Percentiles rank a stretch among this genome's conserved stretches.
These are phyloP conservation scores for Monosporascus cannonballus DNA, from an alignment of 2,329 filamentous ascomycete species.

Conservation along the genomic window DNA sequence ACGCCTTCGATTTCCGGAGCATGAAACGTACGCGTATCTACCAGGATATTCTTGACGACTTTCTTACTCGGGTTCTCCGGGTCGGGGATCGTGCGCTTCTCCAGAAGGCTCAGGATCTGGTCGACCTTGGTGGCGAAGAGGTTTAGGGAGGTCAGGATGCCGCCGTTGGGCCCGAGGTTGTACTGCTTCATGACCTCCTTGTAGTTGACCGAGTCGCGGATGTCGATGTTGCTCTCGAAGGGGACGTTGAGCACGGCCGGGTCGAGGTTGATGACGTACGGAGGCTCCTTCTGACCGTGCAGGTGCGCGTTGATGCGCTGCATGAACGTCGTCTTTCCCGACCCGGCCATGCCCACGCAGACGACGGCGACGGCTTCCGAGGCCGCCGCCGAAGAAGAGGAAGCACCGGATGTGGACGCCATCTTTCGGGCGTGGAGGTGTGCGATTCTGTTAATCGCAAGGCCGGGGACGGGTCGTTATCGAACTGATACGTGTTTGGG, in stretches of 20 bases:
- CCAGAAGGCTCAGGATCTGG: slow-evolving; percentile 81
- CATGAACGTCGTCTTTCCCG: slow-evolving; percentile 99
- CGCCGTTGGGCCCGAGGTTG: slow-evolving; percentile 93
- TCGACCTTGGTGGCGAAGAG: slow-evolving; percentile 98
- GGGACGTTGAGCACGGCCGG: slow-evolving; percentile 90
- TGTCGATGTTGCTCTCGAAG: slow-evolving; percentile 97
- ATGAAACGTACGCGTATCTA: slow-evolving; percentile 66
- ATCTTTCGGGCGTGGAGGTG: background rate
- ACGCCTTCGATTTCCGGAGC: background rate
- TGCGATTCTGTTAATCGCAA: background rate
- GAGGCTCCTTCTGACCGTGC: slow-evolving; percentile 70
- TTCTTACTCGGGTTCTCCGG: slow-evolving; percentile 53
- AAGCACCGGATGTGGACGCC: slow-evolving; percentile 1
- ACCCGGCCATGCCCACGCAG: slow-evolving; percentile 96
- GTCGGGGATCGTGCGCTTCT: slow-evolving; percentile 73
- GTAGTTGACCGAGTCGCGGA: slow-evolving; percentile 98
- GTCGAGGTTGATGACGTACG: slow-evolving; percentile 96
- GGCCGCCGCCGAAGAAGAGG: slow-evolving; percentile 1
- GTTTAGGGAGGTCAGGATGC: slow-evolving; percentile 91
- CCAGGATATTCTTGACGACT: slow-evolving; percentile 74
- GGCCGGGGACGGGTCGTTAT: too few species aligned
- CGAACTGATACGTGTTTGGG: too few species aligned
- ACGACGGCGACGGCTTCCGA: slow-evolving; percentile 59
- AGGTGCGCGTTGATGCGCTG: slow-evolving; percentile 93
- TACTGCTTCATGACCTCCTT: slow-evolving; percentile 99